Conservation (phyloP, 2,329 filamentous ascomycete species). For the Paramyrothecium roridum region DNA sequence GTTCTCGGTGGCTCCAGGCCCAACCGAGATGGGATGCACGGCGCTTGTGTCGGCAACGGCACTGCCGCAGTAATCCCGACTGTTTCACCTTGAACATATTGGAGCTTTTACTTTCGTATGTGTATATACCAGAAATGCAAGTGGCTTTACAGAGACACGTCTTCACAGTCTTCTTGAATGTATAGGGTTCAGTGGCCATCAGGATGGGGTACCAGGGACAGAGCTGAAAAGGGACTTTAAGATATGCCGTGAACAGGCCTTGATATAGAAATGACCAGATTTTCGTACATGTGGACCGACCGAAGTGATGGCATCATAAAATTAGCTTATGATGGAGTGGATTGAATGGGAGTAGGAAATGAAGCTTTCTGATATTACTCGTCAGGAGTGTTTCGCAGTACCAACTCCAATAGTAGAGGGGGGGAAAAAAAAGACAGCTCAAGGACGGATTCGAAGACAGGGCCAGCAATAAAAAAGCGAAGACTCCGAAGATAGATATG, state of each 20-base stretch:
- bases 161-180: no score
- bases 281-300: not conserved
- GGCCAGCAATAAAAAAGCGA: conserved; percentile 3
- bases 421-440: not conserved
- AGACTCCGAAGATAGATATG: not conserved
- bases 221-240: not conserved
- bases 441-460: not conserved
- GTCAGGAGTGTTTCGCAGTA: no score
- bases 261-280: not conserved
- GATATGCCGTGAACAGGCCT: not conserved
- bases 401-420: no score
- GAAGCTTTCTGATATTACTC: no score
- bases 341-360: no score
- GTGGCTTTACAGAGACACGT: no score
- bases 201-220: not conserved
- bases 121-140: not conserved
- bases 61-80: not conserved
- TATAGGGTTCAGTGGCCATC: no score
- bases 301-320: no score
- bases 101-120: not conserved
- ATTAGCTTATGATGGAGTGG: no score
- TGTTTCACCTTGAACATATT: not conserved
- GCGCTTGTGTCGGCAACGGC: no score
- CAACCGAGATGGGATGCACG: no score
- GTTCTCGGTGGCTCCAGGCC: no score